Conservation (phyloP, 371 early-diverging fungal genomes). For the Mucor ambiguus region DNA sequence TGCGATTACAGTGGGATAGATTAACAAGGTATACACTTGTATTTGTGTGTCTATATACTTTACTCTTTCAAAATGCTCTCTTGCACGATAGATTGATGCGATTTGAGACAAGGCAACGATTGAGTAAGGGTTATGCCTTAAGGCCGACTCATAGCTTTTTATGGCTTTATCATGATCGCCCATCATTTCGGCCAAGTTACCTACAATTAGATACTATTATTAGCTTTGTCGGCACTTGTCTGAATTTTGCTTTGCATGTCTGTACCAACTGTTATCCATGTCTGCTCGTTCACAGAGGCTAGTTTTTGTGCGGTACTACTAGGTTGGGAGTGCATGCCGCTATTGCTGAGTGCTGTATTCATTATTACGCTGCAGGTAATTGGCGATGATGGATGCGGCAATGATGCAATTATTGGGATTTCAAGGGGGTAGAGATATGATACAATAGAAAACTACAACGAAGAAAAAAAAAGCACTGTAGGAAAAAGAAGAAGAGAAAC, state of each 20-base stretch:
- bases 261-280: constrained; percentile 75
- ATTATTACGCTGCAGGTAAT: neutral
- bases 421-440: neutral
- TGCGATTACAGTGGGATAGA: neutral
- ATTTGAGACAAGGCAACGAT: constrained; percentile 72
- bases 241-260: neutral
- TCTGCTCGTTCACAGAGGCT: constrained; percentile 66
- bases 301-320: constrained; percentile 59
- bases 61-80: constrained; percentile 65
- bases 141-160: constrained; percentile 81
- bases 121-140: constrained; percentile 89
- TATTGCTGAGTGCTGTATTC: neutral
- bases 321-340: constrained; percentile 19
- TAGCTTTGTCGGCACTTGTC: neutral
- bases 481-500: neutral
- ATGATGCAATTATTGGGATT: neutral
- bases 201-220: constrained; percentile 26
- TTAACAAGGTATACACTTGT: neutral
- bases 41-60: neutral
- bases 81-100: constrained; percentile 68
- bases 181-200: constrained; percentile 72
- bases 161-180: constrained; percentile 79
- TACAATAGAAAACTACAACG: neutral
- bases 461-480: neutral
- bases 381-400: neutral